Evolutionary conservation across 306 rosid species (phyloP), one percentile per base, ranked within the genome.

Genomic region (Erythrophleum fordii): DNA sequence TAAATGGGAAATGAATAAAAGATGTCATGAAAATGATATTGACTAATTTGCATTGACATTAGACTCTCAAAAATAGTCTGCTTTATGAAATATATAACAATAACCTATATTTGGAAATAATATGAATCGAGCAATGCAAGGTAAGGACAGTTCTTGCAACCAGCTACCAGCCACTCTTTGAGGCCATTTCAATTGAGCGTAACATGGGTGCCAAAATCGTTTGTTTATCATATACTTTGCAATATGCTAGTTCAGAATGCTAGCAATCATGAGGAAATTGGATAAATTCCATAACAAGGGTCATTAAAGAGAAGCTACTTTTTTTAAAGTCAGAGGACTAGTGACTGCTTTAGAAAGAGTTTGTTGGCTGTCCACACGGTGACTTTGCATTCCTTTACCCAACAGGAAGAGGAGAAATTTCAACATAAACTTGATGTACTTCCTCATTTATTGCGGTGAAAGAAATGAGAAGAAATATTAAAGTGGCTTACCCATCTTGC

Each of bases 401-500:
- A 18, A 17, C 18, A 72, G 22, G 23, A 31, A 31, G 26, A 8
- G 8, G 11, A 9, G 51, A 55, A 25, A 62, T 48, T 20, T 62
- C 49, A 31, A 17, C 62, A 48, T 8, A 77, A 22, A 31, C 20
- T 49, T 64, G 45, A 77, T 65, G 23, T 59, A 41, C 29, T 56
- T 55, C 61, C 25, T 8, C 29, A 13, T 79, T 29, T 22, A 10
- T 28, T 16, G 16, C 4, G 39, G 31, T n/a, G 31, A 67, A 69
- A 67, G 64, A 69, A 66, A 69, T 0, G 53, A 53, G 39, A 9
- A 56, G 28, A 72, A 11, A 62, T 70, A 51, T 20, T 42, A 42
- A 42, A 68, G 53, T 41, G 78, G 52, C 45, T 55, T 73, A 74
- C 88, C 74, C 74, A 71, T 73, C 73, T 64, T 73, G 83, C 65